Conservation (phyloP, 345 rosid genomes). For the Lumnitzera racemosa region DNA sequence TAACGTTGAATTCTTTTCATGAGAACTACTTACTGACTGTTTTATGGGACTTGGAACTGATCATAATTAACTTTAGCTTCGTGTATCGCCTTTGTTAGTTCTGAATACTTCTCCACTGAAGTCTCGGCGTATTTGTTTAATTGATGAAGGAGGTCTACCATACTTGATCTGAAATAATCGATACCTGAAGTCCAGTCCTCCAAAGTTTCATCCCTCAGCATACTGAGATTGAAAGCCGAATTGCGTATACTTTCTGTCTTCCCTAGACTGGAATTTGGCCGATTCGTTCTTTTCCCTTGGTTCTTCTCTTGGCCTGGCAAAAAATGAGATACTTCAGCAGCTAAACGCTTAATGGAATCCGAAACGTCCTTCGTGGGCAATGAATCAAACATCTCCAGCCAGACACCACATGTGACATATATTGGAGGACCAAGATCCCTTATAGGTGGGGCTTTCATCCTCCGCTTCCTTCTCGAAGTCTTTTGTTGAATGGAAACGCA, state of each 20-base stretch:
- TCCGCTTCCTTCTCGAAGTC: slow-evolving; percentile 32
- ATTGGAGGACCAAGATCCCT: slow-evolving; percentile 63
- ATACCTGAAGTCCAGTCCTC: slow-evolving; percentile 49
- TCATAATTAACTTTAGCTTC: slow-evolving; percentile 35
- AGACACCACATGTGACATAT: slow-evolving; percentile 56
- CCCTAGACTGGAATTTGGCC: slow-evolving; percentile 13
- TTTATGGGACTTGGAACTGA: slow-evolving; percentile 22
- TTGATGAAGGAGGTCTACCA: slow-evolving; percentile 48
- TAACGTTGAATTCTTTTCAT: too few relatives aligned
- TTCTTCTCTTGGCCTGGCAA: slow-evolving; percentile 75
- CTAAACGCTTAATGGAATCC: slow-evolving; percentile 52
- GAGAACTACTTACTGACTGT: neutral
- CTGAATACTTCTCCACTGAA: slow-evolving; percentile 46
- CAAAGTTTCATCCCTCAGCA: slow-evolving; percentile 42
- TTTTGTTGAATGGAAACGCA: slow-evolving; percentile 36
- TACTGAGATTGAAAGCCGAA: slow-evolving; percentile 15
- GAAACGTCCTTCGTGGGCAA: slow-evolving; percentile 55
- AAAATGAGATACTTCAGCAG: slow-evolving; percentile 50
- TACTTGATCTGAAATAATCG: slow-evolving; percentile 44
- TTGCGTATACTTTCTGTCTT: slow-evolving; percentile 31
- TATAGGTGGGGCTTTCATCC: slow-evolving; percentile 11
- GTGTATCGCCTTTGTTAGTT: slow-evolving; percentile 36
- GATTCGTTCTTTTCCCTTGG: slow-evolving; percentile 32
- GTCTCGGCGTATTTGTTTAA: slow-evolving; percentile 42
- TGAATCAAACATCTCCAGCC: slow-evolving; percentile 52